Evolutionary conservation across 1,284 basidiomycete genomes (phyloP).

Genomic region (Cryptococcus wingfieldii): DNA sequence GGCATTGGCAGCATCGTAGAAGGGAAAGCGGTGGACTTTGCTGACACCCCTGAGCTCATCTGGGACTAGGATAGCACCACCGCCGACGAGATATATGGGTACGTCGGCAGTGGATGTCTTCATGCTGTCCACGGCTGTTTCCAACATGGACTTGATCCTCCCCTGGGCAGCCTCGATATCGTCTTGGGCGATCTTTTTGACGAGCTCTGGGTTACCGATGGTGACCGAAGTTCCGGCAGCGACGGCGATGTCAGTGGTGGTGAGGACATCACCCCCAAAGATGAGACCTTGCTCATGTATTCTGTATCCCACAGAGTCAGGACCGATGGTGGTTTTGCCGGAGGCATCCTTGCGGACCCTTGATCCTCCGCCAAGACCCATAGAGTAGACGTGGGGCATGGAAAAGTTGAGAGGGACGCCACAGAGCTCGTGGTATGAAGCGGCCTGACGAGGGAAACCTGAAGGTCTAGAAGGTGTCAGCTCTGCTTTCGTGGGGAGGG

Average conservation of each 20-base stretch:
- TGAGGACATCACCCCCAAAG: conserved; percentile 56
- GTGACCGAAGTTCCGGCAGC: conserved; percentile 38
- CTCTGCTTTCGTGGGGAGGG: conserved; percentile 10
- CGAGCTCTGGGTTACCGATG: conserved; percentile 32
- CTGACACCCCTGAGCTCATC: conserved; percentile 52
- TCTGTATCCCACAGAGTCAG: conserved; percentile 58
- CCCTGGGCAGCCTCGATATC: conserved; percentile 43
- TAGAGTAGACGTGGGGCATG: conserved; percentile 34
- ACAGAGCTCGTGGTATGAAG: conserved; percentile 24
- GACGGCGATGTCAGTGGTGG: conserved; percentile 57
- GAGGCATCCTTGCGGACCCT: conserved; percentile 22
- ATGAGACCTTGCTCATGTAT: conserved; percentile 53
- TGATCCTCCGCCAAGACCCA: conserved; percentile 41
- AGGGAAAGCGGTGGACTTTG: conserved; percentile 54
- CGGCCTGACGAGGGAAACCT: conserved; percentile 40
- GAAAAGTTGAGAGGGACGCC: conserved; percentile 37
- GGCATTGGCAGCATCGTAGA: conserved; percentile 58
- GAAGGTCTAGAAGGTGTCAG: conserved; percentile 15
- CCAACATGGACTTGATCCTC: conserved; percentile 54
- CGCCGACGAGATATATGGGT: conserved; percentile 37
- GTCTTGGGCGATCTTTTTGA: conserved; percentile 36
- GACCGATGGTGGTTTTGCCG: conserved; percentile 53
- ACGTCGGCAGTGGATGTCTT: conserved; percentile 53
- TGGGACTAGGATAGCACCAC: conserved; percentile 45
- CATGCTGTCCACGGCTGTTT: conserved; percentile 55